phyloP scores from a whole-genome alignment of 768 basidiomycete genomes.

The Tulasnella sp. region DNA sequence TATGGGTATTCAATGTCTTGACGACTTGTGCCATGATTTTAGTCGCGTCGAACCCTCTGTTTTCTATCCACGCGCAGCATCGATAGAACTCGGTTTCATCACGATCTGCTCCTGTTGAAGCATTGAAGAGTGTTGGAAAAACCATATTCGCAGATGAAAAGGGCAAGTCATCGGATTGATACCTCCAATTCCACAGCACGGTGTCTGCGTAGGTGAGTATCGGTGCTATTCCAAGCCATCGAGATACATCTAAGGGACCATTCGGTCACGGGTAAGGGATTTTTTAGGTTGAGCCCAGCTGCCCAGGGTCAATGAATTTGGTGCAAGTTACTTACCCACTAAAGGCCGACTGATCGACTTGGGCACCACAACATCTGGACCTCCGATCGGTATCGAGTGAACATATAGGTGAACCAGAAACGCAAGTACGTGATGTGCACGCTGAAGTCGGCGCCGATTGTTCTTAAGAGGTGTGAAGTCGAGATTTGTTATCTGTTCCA shows the following conservation, averaged over 20 bases:
- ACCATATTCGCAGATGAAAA: constrained; percentile 14
- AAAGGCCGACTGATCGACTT: constrained; percentile 59
- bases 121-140: constrained; percentile 40
- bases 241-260: constrained; percentile 42
- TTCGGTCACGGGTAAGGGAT: no score
- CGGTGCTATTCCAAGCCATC: constrained; percentile 66
- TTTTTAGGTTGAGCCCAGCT: no score
- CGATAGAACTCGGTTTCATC: constrained; percentile 86
- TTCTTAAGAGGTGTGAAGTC: constrained; percentile 6
- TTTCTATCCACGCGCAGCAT: constrained; percentile 71
- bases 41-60: constrained; percentile 50
- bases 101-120: constrained; percentile 31
- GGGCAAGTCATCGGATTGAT: constrained; percentile 1
- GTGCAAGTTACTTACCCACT: constrained; percentile 29
- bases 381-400: constrained; percentile 20
- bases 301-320: no score
- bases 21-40: constrained; percentile 9
- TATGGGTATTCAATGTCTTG: no score
- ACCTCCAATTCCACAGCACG: constrained; percentile 43
- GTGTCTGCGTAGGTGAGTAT: constrained; percentile 84
- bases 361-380: constrained; percentile 47
- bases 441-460: constrained; percentile 7
- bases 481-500: constrained; percentile 12
- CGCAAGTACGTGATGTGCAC: constrained; percentile 17
- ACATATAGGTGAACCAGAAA: constrained; percentile 18